Evolutionary conservation across 805 yeast species (phyloP).

Genomic region (Candida golubevii): DNA sequence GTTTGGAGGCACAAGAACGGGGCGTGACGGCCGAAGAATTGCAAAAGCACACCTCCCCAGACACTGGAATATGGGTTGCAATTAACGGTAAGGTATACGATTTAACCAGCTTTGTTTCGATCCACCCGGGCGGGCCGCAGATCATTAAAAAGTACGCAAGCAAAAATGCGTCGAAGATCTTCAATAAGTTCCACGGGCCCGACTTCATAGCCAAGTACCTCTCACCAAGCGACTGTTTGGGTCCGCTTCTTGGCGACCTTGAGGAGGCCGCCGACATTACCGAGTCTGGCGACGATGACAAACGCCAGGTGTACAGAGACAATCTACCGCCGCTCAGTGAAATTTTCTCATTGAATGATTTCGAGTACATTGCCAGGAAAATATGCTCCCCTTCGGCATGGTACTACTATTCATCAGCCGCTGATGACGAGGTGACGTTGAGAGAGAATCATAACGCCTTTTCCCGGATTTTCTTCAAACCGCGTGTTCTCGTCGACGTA

Average conservation of each 20-base stretch:
- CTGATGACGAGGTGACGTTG: slow-evolving; percentile 88
- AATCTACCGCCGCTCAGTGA: slow-evolving; percentile 29
- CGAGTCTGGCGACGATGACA: slow-evolving; percentile 18
- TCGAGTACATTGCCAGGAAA: slow-evolving; percentile 37
- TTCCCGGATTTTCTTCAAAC: slow-evolving; percentile 84
- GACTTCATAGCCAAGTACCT: slow-evolving; percentile 19
- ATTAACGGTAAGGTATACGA: slow-evolving; percentile 34
- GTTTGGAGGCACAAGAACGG: slow-evolving; percentile 4
- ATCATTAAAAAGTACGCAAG: slow-evolving; percentile 35
- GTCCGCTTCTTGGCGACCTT: slow-evolving; percentile 21
- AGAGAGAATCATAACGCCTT: slow-evolving; percentile 90
- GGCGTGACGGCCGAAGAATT: slow-evolving; percentile 17
- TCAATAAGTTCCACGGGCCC: slow-evolving; percentile 37
- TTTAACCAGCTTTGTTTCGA: slow-evolving; percentile 32
- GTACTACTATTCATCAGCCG: slow-evolving; percentile 72
- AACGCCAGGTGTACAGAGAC: slow-evolving; percentile 13
- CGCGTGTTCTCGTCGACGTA: slow-evolving; percentile 79
- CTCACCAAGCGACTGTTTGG: slow-evolving; percentile 18
- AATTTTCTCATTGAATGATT: slow-evolving; percentile 35
- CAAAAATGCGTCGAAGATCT: slow-evolving; percentile 48
- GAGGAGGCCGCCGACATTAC: slow-evolving; percentile 13
- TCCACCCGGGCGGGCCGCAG: slow-evolving; percentile 50
- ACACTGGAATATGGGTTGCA: slow-evolving; percentile 27
- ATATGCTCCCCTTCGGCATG: slow-evolving; percentile 31
- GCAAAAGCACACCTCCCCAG: slow-evolving; percentile 8